Evolutionary conservation across 148 eudicot genomes (phyloP), one percentile per base, ranked within the genome.

Genomic region (Persicaria maculosa): DNA sequence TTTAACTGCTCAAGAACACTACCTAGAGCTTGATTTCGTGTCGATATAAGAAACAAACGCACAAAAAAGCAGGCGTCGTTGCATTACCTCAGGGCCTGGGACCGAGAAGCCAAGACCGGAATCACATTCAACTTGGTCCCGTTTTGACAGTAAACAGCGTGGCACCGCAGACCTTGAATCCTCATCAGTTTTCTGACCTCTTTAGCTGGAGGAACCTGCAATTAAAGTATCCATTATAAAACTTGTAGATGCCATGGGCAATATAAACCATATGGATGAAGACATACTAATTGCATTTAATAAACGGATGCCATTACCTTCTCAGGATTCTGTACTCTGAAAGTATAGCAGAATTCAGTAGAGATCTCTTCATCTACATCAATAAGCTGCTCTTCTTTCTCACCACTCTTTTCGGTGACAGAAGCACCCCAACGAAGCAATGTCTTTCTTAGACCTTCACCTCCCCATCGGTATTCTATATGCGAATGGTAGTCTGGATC

Each of bases 31-130:
- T 31, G 40, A 31, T 31, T 31, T 31, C 1, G 40, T 31, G 3
- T 31, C 40, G 40, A 31, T 31, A 31, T 0, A 31, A 31, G 40
- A 31, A 31, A 31, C 40, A 0, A 31, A 31, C 40, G 1, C 40
- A 14, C 2, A 11, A 10, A 50, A 4, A 54, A 54, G 19, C 58
- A 54, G 44, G 7, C 6, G 4, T 4, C 7, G 2, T 25, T 62
- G 0, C 12, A 9, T 61, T 79, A 92, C 98, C 98, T 87, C 78
- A 95, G 90, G 15, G 99, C 99, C 84, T 95, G 97, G 75, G 93
- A 88, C 69, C 99, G 97, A 74, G 99, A 95, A 68, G 99, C 99
- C 84, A 95, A 77, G 44, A 84, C 96, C n/a, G 99, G 99, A 77
- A 95, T 85, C 58, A 92, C 92, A 68, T 92, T 95, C 58, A 95